These are phyloP conservation scores for Meyerozyma smithsonii DNA, from an alignment of 1,139 yeast genomes.

Conservation along the genomic window DNA sequence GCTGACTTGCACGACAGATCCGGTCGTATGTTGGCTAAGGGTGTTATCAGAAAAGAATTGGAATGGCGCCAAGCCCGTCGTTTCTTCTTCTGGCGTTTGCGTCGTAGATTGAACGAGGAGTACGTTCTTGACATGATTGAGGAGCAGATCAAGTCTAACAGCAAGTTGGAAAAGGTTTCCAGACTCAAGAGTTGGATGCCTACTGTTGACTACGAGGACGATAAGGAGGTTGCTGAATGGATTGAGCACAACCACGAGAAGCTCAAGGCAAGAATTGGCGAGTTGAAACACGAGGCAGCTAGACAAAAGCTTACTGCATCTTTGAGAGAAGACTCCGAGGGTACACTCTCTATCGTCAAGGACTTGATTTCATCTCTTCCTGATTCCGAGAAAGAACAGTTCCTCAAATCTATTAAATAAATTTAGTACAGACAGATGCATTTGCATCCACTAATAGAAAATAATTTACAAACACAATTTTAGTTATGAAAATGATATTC, in stretches of 20 bases:
- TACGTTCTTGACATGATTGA: constrained; percentile 74
- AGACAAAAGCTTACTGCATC: constrained; percentile 58
- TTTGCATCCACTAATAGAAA: no score
- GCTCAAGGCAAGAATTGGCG: constrained; percentile 57
- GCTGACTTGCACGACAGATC: constrained; percentile 98
- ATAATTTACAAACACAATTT: neutral
- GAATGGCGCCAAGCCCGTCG: constrained; percentile 89
- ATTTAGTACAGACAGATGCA: neutral
- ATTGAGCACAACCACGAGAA: constrained; percentile 72
- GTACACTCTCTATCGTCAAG: constrained; percentile 53
- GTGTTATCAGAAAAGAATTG: constrained; percentile 77
- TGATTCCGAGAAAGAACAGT: constrained; percentile 54
- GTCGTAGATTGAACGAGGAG: constrained; percentile 94
- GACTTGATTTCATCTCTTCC: constrained; percentile 59
- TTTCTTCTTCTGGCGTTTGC: constrained; percentile 97
- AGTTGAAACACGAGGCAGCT: constrained; percentile 60
- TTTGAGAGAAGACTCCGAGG: constrained; percentile 52
- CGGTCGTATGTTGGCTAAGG: constrained; percentile 96
- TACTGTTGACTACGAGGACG: constrained; percentile 65
- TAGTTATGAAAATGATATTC: neutral
- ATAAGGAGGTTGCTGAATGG: constrained; percentile 78
- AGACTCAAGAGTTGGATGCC: constrained; percentile 88
- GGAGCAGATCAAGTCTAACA: constrained; percentile 55
- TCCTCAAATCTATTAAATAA: constrained; percentile 29
- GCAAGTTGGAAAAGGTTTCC: constrained; percentile 77